phyloP scores from a whole-genome alignment of 31 red algal genomes.

The Odonthalia washingtoniensis region DNA sequence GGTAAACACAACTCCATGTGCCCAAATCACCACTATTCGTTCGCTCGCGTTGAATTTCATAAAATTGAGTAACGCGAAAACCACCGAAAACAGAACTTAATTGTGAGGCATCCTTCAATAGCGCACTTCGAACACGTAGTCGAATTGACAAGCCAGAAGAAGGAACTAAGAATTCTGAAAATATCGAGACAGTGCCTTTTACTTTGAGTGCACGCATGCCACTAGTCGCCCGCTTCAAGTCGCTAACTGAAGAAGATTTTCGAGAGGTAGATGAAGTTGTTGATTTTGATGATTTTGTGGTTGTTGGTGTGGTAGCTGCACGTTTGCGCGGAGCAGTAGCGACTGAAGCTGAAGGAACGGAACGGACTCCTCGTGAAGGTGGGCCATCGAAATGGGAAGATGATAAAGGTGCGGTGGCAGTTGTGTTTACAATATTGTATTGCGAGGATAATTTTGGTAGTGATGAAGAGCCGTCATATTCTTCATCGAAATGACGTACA shows the following conservation, averaged over 20 bases:
- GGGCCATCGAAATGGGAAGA: not conserved
- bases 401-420: no score
- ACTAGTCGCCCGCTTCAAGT: slow-evolving; percentile 44
- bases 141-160: slow-evolving; percentile 3
- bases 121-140: slow-evolving; percentile 53
- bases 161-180: slow-evolving; percentile 33
- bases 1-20: slow-evolving; percentile 67
- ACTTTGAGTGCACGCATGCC: slow-evolving; percentile 45
- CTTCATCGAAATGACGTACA: no score
- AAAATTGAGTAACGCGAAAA: slow-evolving; percentile 67
- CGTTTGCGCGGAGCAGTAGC: no score
- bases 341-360: no score
- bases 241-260: not conserved
- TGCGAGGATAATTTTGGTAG: no score
- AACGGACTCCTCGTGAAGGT: no score
- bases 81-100: slow-evolving; percentile 1
- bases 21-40: not conserved
- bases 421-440: no score
- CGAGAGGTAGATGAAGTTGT: not conserved
- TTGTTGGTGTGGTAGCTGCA: not conserved
- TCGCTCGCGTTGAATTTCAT: slow-evolving; percentile 69
- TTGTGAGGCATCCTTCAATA: slow-evolving; percentile 28
- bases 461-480: not conserved
- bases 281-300: not conserved
- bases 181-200: slow-evolving; percentile 41